Conservation (phyloP, 768 basidiomycete genomes). For the Hypsizygus marmoreus region DNA sequence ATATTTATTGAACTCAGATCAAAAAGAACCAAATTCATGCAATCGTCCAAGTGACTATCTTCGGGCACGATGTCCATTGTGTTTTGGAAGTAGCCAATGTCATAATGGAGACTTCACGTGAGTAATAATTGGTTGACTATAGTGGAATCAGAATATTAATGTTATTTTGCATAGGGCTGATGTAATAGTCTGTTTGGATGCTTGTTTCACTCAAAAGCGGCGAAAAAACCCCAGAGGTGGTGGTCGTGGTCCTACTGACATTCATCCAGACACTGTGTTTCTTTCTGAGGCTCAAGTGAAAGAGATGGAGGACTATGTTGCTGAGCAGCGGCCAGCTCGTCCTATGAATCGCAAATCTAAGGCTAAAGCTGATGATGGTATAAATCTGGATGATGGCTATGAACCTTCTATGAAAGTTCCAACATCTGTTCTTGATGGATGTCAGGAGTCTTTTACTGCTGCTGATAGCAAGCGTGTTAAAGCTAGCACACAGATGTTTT, state of each 20-base stretch:
- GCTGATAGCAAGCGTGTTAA: slow-evolving; percentile 25
- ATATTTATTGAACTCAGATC: too few relatives aligned
- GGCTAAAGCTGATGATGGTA: too few relatives aligned
- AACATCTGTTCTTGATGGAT: slow-evolving; percentile 30
- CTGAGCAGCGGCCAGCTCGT: too few relatives aligned
- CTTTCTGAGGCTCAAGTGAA: too few relatives aligned
- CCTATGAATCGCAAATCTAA: too few relatives aligned
- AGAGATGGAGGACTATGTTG: too few relatives aligned
- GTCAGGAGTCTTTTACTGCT: slow-evolving; percentile 30
- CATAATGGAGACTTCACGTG: not conserved
- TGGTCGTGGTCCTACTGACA: too few relatives aligned
- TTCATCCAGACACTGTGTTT: too few relatives aligned
- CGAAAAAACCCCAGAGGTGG: too few relatives aligned
- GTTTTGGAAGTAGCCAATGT: slow-evolving; percentile 11
- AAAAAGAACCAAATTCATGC: too few relatives aligned
- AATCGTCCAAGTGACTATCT: not conserved
- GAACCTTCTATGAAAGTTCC: slow-evolving; percentile 26
- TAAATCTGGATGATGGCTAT: slow-evolving; percentile 12
- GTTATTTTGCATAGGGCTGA: not conserved
- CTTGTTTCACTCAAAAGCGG: not conserved
- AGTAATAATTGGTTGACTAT: not conserved
- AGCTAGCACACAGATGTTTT: slow-evolving; percentile 26
- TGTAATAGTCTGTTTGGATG: not conserved
- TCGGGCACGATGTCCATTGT: not conserved
- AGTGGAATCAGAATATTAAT: not conserved